Conservation (phyloP, 2,329 filamentous ascomycete genomes). For the Chrysosporium keratinophilum region DNA sequence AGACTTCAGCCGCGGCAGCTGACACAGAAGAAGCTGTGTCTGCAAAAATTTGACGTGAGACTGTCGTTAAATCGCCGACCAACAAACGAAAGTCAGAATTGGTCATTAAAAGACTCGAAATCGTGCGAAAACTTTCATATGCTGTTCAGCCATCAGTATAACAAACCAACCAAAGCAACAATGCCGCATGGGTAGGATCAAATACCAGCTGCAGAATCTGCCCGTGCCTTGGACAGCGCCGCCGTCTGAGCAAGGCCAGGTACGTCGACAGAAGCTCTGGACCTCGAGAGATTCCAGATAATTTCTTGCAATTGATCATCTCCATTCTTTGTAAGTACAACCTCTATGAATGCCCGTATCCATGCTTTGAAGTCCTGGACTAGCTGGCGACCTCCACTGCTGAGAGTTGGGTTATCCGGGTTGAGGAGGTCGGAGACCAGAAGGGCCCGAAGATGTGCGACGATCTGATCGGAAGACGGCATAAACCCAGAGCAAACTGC, state of each 20-base stretch:
- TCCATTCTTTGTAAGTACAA: conserved; percentile 71
- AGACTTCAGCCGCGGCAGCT: conserved; percentile 62
- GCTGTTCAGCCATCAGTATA: conserved; percentile 38
- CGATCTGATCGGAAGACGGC: conserved; percentile 78
- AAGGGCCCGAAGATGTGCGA: conserved; percentile 68
- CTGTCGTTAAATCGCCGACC: conserved; percentile 64
- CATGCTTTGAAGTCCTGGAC: conserved; percentile 61
- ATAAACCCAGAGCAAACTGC: conserved; percentile 77
- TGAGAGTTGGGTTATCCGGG: conserved; percentile 62
- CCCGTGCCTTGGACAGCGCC: conserved; percentile 53
- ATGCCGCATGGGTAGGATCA: conserved; percentile 4
- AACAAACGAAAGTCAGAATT: conserved; percentile 87
- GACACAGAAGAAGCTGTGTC: conserved; percentile 76
- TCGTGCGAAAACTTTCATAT: conserved; percentile 70
- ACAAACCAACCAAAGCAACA: conserved; percentile 4
- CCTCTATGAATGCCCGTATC: conserved; percentile 69
- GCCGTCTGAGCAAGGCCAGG: conserved; percentile 53
- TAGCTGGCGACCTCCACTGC: conserved; percentile 63
- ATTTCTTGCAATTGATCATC: conserved; percentile 84
- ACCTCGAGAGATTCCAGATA: conserved; percentile 70
- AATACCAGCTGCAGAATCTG: conserved; percentile 59
- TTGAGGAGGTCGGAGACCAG: conserved; percentile 70
- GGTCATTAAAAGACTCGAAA: conserved; percentile 72
- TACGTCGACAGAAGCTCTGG: conserved; percentile 59
- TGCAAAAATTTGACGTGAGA: conserved; percentile 74